A percentile compares a stretch with the other conserved stretches of the same genome.
These are phyloP conservation scores for Hysterangium stoloniferum DNA, from an alignment of 768 basidiomycete species.

Conservation along the genomic window DNA sequence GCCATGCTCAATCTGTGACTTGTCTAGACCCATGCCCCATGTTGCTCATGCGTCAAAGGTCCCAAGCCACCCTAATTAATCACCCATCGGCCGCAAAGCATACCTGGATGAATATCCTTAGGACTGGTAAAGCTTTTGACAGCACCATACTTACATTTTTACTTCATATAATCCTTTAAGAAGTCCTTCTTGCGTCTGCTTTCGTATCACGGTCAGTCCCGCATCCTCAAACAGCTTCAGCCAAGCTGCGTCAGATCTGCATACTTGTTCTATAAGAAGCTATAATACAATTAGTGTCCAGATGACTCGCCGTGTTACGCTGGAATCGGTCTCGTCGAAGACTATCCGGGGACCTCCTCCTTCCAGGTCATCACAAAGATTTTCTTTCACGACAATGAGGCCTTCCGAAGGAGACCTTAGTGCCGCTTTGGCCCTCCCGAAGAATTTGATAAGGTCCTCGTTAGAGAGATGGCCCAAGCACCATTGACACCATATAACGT, in stretches of 20 bases:
- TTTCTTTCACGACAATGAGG: slow-evolving; percentile 88
- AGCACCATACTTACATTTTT: slow-evolving; percentile 57
- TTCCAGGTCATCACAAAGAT: slow-evolving; percentile 57
- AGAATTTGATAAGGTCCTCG: slow-evolving; percentile 67
- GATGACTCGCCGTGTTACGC: slow-evolving; percentile 65
- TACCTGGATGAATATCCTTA: slow-evolving; percentile 35
- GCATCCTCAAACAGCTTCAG: slow-evolving; percentile 66
- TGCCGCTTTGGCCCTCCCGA: slow-evolving; percentile 53
- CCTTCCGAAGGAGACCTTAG: slow-evolving; percentile 43
- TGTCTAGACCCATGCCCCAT: too few relatives aligned
- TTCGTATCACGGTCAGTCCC: slow-evolving; percentile 60
- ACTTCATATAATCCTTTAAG: slow-evolving; percentile 76
- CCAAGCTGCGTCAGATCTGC: slow-evolving; percentile 80
- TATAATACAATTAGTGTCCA: not conserved
- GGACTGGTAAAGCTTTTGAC: not conserved
- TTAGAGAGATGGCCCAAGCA: slow-evolving; percentile 85
- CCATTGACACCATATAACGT: slow-evolving; percentile 97
- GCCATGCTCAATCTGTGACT: too few relatives aligned
- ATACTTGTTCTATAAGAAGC: slow-evolving; percentile 3
- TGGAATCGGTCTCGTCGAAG: slow-evolving; percentile 86
- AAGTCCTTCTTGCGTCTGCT: slow-evolving; percentile 78
- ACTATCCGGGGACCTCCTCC: slow-evolving; percentile 43
- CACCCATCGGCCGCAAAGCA: slow-evolving; percentile 43
- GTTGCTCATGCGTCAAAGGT: too few relatives aligned
- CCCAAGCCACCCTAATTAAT: too few relatives aligned